Base-by-base conservation (phyloP, 2,329 filamentous ascomycete genomes). In the Aspergillus chevalieri region DNA sequence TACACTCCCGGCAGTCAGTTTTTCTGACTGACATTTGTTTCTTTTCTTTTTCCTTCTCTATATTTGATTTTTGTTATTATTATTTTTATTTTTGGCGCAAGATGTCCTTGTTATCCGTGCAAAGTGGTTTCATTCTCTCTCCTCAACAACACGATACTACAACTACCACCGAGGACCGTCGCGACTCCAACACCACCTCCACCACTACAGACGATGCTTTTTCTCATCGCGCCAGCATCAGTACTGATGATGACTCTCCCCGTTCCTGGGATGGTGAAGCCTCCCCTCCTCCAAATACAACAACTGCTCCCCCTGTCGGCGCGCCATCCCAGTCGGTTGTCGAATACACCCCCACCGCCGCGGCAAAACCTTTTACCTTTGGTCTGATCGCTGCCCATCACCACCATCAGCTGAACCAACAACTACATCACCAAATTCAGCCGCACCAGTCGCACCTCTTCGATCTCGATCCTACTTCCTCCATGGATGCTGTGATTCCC, bases 401-500 rank as follows among this genome's bases (percentile, higher is more conserved):
- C 17, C 38, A 41, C 10, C 38, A 19, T 19, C 38, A 22, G 17
- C 26, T 30, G 4, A 30, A 12, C 26, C 38, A 41, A 6, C 38
- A 41, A 19, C 15, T 19, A 39, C 36, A 17, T 5, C 47, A 44
- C 59, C 19, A 56, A 64, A 17, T 46, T 56, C 28, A 58, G 57
- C 28, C 34, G 54, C 7, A 56, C 57, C 19, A 57, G 58, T 41
- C 51, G 44, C 26, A 57, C 38, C 54, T 65, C 8, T 44, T 64
- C 19, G 54, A 56, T 4, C 56, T 52, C 26, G 53, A 57, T 26
- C 24, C 55, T 3, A 52, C 59, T 21, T 34, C 52, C 22, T 56
- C 57, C 12, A 58, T 63, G 48, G 58, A 68, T 49, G 66, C 73
- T 24, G 63, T 78, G 34, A 65, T 71, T 9, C 77, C 78, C 19